Base-by-base conservation (phyloP, 495 filamentous ascomycete species). In the Lophium mytilinum region DNA sequence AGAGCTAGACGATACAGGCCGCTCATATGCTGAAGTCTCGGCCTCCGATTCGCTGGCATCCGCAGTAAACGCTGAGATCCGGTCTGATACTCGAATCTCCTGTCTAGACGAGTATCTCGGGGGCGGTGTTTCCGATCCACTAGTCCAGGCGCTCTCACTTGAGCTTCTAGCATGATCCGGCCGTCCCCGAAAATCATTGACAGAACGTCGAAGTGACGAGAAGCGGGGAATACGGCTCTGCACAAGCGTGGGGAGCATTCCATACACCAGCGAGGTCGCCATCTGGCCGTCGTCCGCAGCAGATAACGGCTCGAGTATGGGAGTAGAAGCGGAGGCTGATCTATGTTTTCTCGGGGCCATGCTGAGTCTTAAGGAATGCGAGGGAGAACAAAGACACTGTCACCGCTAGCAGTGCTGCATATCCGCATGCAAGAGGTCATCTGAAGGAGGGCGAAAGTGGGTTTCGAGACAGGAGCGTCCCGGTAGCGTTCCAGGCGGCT, bases 171-270 rank as follows among this genome's bases (percentile, higher is more conserved):
- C 30, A 19, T 35, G 36, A n/a, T 21, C 24, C 7, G 37, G 10
- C 1, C 50, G 43, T 12, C 53, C 48, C 14, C 50, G 61, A 19
- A 64, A 30, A 18, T 54, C 57, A 45, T 12, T 56, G 33, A 58
- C 18, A 12, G 62, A 59, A 33, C 51, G 52, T 24, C 62, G 54
- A 15, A 71, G 36, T 5, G 65, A 68, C 45, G 62, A 56, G 0
- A 68, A 33, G 10, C 37, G 51, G 2, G 66, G 64, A 4, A 70
- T 58, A 19, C 62, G 63, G 33, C 33, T 60, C 50, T 59, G 66
- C n/a, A 70, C 37, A 7, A 61, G 40, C 5, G 52, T 17, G 33
- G 68, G 68, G 5, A 70, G 55, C 9, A 70, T 47, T 9, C 46
- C 37, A 52, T 67, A 67, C 30, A 69, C 30, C 42, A 60, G 55